Percentiles rank a stretch among this genome's conserved stretches.
Evolutionary conservation across 2,329 filamentous ascomycete species (phyloP).

Genomic region (Arthrobotrys conoides): DNA sequence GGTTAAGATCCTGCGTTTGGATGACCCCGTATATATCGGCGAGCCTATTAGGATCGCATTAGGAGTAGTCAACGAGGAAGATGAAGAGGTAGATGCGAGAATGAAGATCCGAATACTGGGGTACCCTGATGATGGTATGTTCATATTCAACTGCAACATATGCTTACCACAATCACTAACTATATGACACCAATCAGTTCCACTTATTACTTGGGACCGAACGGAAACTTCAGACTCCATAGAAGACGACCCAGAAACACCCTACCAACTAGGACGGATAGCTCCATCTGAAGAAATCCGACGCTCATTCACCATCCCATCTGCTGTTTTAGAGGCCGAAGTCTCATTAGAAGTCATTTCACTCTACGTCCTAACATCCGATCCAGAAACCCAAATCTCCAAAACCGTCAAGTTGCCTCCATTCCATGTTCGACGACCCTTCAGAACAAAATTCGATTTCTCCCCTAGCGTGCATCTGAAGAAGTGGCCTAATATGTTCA

Average conservation of each 20-base stretch:
- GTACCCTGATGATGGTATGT: conserved; percentile 65
- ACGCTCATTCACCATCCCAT: conserved; percentile 62
- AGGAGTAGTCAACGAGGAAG: conserved; percentile 84
- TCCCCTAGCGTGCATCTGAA: conserved; percentile 82
- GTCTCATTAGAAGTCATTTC: conserved; percentile 67
- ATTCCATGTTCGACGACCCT: conserved; percentile 79
- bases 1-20: conserved; percentile 70
- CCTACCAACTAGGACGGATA: conserved; percentile 40
- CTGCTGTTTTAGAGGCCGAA: conserved; percentile 62
- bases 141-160: neutral
- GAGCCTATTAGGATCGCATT: conserved; percentile 80
- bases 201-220: conserved; percentile 57
- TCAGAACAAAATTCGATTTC: conserved; percentile 92
- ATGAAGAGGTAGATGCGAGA: conserved; percentile 80
- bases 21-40: conserved; percentile 85
- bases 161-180: conserved; percentile 38
- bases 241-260: conserved; percentile 55
- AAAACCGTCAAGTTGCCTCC: conserved; percentile 80
- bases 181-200: conserved; percentile 44
- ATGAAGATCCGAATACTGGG: conserved; percentile 79
- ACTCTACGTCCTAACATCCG: conserved; percentile 83
- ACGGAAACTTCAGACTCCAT: conserved; percentile 35
- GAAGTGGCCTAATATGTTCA: conserved; percentile 90
- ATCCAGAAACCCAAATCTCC: conserved; percentile 83
- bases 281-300: conserved; percentile 50